Base-by-base conservation (phyloP, 1,139 yeast species). In the Candida buenavistaensis region DNA sequence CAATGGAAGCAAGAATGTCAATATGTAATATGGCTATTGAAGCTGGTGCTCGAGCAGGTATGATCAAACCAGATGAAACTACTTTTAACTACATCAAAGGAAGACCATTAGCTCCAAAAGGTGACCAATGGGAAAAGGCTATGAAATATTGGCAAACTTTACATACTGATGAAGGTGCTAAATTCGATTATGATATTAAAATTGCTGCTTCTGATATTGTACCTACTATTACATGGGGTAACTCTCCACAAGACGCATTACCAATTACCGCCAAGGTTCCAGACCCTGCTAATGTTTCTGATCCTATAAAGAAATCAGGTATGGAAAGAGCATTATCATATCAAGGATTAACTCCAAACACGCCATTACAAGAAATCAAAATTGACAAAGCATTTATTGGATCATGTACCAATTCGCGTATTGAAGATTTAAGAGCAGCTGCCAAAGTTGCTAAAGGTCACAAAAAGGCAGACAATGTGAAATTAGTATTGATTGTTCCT, bases 1-100 rank as follows among this genome's bases (percentile, higher is more conserved):
- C 95, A 23, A 88, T 92, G 92, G 98, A 92, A 67, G 97, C 97
- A n/a, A 80, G 98, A 67, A 92, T 92, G 98, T 89, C 97, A 34
- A 92, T 92, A 68, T 92, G 98, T 75, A 92, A 92, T 62, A 92
- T 92, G 98, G 82, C 97, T 30, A 90, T 92, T 53, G 98, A 92
- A 68, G 98, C 84, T 40, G 98, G 98, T 67, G 98, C 98, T 19
- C 83, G 98, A 68, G 98, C 98, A 15, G 98, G 98, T 66, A 88
- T 92, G 97, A 90, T 92, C 56, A 86, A 84, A 46, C 98, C 98
- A 9, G 98, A 92, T 59, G 83, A 89, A 47, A 80, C 62, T 38
- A 90, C 97, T 15, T 87, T 83, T 55, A 82, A 83, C 37, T 92
- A 92, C 64, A 74, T 92, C 51, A 81, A 90, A 66, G 96, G 95